Conservation (phyloP, 768 basidiomycete genomes). For the Leccinum pellstonianum region DNA sequence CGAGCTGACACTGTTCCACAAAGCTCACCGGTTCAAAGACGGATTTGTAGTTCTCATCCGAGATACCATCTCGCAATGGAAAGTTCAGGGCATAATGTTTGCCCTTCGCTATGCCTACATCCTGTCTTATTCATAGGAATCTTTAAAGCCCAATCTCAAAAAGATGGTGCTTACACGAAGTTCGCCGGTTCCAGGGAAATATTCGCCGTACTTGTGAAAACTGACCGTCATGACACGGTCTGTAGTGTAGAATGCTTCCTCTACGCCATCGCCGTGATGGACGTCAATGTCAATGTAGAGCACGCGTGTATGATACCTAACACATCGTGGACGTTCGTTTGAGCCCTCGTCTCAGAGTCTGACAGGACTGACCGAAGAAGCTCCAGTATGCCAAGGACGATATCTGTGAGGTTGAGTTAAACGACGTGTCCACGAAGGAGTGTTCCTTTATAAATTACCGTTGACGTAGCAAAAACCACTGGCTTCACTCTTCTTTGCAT, state of each 20-base stretch:
- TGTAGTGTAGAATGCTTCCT: slow-evolving; percentile 99
- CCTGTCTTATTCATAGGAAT: slow-evolving; percentile 44
- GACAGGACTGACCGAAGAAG: slow-evolving; percentile 63
- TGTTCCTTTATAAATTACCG: slow-evolving; percentile 44
- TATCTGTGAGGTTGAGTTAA: slow-evolving; percentile 55
- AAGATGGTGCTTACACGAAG: slow-evolving; percentile 58
- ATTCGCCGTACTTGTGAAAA: slow-evolving; percentile 99
- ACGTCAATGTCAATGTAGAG: slow-evolving; percentile 99
- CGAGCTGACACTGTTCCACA: not conserved
- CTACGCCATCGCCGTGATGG: slow-evolving; percentile 98
- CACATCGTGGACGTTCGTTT: not conserved
- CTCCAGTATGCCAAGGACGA: slow-evolving; percentile 95
- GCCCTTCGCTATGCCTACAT: slow-evolving; percentile 91
- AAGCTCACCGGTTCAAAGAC: slow-evolving; percentile 89
- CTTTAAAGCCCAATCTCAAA: not conserved
- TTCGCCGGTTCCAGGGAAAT: slow-evolving; percentile 99
- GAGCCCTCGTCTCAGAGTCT: not conserved
- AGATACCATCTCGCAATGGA: slow-evolving; percentile 91
- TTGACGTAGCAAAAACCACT: slow-evolving; percentile 99
- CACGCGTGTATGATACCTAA: slow-evolving; percentile 88
- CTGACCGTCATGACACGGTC: slow-evolving; percentile 98
- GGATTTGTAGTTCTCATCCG: slow-evolving; percentile 90
- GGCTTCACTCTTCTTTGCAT: slow-evolving; percentile 98
- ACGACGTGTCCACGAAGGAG: not conserved
- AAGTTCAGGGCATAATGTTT: slow-evolving; percentile 95